A percentile compares a stretch with the other conserved stretches of the same genome.
Evolutionary conservation across 495 filamentous ascomycete genomes (phyloP).

Genomic region (Penicillium steckii): DNA sequence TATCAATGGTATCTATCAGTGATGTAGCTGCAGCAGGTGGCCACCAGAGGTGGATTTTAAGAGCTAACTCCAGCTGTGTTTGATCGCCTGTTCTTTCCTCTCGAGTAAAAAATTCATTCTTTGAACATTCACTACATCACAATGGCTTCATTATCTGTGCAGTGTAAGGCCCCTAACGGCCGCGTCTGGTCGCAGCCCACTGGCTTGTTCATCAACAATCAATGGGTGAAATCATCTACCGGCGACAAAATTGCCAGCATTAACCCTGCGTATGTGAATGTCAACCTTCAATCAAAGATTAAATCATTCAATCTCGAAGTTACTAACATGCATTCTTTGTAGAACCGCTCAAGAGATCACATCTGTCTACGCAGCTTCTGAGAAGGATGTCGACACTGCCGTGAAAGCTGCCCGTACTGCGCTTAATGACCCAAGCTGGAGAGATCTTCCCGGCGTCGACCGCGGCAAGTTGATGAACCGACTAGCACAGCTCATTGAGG

Average conservation of each 20-base stretch:
- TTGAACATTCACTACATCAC: not conserved
- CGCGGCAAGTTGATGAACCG: constrained; percentile 73
- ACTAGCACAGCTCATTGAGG: constrained; percentile 68
- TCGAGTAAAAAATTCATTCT: not conserved
- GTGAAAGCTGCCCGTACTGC: constrained; percentile 81
- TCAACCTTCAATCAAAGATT: not conserved
- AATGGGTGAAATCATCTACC: constrained; percentile 75
- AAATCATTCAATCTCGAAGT: constrained; percentile 4
- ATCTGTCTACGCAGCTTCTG: constrained; percentile 77
- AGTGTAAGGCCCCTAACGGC: constrained; percentile 66
- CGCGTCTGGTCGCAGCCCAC: constrained; percentile 69
- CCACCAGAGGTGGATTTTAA: constrained; percentile 15
- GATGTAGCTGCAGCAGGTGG: constrained; percentile 10
- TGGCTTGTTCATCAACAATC: constrained; percentile 93
- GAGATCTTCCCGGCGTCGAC: constrained; percentile 65
- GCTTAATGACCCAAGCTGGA: constrained; percentile 76
- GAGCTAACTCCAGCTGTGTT: constrained; percentile 16
- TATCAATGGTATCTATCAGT: constrained; percentile 6
- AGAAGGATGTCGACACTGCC: constrained; percentile 77
- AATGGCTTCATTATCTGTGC: constrained; percentile 26
- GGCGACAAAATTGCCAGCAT: constrained; percentile 72
- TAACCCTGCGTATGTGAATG: constrained; percentile 74
- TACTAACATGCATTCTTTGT: not conserved
- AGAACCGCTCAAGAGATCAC: constrained; percentile 75
- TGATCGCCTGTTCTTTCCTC: constrained; percentile 8